Base-by-base conservation (phyloP, 192 early-diverging fungal species). In the Coemansia sp. region DNA sequence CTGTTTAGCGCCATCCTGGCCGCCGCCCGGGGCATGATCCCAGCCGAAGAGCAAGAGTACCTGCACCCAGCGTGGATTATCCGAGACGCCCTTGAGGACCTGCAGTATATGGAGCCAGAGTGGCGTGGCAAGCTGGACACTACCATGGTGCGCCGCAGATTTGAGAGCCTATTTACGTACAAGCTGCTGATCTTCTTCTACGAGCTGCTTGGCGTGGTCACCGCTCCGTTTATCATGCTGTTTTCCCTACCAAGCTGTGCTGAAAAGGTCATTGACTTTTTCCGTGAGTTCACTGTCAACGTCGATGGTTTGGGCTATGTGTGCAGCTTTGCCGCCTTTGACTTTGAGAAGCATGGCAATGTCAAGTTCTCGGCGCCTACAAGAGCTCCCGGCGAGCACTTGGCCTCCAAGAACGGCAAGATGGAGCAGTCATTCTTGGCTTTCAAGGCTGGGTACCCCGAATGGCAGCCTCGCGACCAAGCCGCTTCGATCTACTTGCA, bases 361-460 rank as follows among this genome's bases (percentile, higher is more conserved):
- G 86, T 86, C 8, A 88, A 89, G 74, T 95, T 93, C 67, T 92
- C 93, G 1, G 94, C 91, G 2, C 91, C 90, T 1, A 81, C 83
- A 16, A 70, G 74, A 18, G 77, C 82, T 5, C 76, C 77, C 20
- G 78, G 86, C 42, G 88, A 88, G 11, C 82, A 89, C 21, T 80
- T 87, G 62, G 63, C 89, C 1, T 92, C 90, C 1, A 92, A 95
- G 59, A 86, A 93, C 55, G 96, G 94, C 33, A 99, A 99, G 76
- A 97, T 99, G 97, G 96, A 98, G 78, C 93, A 94, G 69, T 94
- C 92, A 4, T 95, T 99, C 67, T 62, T 99, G 65, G 93, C 93
- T 57, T 99, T 99, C 75, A 96, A 97, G 82, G 86, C 87, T 9
- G 88, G 97, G 70, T 90, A 99, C 70, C 96, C 95, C 3, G 90